Base-by-base conservation (phyloP, 2,329 filamentous ascomycete genomes). In the Aspergillus piperis region DNA sequence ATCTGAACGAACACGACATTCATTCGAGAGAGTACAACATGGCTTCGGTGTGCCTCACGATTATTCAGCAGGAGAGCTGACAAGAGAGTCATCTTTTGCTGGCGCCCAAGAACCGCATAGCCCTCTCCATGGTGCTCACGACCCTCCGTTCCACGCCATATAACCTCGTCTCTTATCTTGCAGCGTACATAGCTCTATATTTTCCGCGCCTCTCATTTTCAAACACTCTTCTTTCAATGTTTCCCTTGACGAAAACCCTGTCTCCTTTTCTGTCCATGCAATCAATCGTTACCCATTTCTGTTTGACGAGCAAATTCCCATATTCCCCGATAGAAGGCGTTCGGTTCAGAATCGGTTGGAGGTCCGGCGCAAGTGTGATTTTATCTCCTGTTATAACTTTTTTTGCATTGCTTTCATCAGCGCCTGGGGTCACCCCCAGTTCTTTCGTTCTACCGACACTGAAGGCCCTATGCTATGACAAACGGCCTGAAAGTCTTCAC, bases 1-100 rank as follows among this genome's bases (percentile, higher is more conserved):
- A n/a, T 96, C 90, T 73, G 94, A 98, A 71, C 86, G 93, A 58
- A 86, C 96, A 69, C 85, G 93, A 53, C 87, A 88, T 64, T 96
- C 92, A 0, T 94, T 96, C 86, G 95, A 98, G 71, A 87, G 89
- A 25, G 86, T 91, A 17, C 84, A 92, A 67, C 85, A 90, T 10
- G 94, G 90, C 75, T 96, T 92, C 73, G 94, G 97, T 77, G 87
- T 87, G 39, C 95, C 89, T 75, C 90, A 88, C 69, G 95, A 98
- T 70, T 96, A 97, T 71, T 93, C 90, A 27, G 93, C 93, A 13
- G 92, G 92, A 39, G 88, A 94, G 73, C 80, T 99, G 66, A 89
- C 88, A 51, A 85, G 92, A 66, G 95, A 97, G 79, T 93, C 90
- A 23, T 88, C 83, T 19, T 42, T 65, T 13, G 70, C 66, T 47